Conservation (phyloP, 2,329 filamentous ascomycete genomes). For the Elsinoe batatas region DNA sequence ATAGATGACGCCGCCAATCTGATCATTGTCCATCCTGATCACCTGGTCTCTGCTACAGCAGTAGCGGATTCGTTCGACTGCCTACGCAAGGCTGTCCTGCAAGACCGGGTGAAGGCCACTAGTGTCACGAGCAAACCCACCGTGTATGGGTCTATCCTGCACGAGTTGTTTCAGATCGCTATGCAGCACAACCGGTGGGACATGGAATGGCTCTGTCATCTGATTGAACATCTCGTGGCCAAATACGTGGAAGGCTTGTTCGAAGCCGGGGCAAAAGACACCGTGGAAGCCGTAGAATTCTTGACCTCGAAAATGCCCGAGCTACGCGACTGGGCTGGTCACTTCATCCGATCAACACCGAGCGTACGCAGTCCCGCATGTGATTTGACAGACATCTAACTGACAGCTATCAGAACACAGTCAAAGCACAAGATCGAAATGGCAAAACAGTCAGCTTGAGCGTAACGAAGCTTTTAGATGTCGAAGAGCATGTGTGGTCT, state of each 20-base stretch:
- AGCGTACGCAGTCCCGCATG: conserved; percentile 40
- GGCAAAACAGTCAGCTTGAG: conserved; percentile 69
- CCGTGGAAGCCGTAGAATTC: conserved; percentile 65
- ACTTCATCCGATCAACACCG: conserved; percentile 66
- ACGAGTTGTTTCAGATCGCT: conserved; percentile 91
- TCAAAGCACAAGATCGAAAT: conserved; percentile 61
- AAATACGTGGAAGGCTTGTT: conserved; percentile 84
- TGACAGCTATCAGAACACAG: conserved; percentile 13
- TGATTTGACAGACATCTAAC: not conserved
- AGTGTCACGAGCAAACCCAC: conserved; percentile 69
- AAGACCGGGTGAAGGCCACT: conserved; percentile 89
- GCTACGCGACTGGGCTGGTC: conserved; percentile 69
- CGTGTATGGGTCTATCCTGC: conserved; percentile 85
- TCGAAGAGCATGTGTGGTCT: conserved; percentile 97
- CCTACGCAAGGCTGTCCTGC: conserved; percentile 78
- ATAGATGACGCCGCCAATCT: conserved; percentile 76
- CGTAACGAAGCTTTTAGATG: conserved; percentile 86
- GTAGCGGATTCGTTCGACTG: conserved; percentile 95
- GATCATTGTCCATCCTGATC: conserved; percentile 86
- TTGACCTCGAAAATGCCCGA: conserved; percentile 74
- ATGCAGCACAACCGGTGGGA: conserved; percentile 78
- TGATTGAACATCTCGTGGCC: conserved; percentile 60
- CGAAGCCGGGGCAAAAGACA: conserved; percentile 62
- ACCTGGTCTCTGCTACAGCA: conserved; percentile 87
- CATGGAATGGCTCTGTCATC: conserved; percentile 50